Base-by-base conservation (phyloP, 2,329 filamentous ascomycete species). In the Aspergillus sp. region DNA sequence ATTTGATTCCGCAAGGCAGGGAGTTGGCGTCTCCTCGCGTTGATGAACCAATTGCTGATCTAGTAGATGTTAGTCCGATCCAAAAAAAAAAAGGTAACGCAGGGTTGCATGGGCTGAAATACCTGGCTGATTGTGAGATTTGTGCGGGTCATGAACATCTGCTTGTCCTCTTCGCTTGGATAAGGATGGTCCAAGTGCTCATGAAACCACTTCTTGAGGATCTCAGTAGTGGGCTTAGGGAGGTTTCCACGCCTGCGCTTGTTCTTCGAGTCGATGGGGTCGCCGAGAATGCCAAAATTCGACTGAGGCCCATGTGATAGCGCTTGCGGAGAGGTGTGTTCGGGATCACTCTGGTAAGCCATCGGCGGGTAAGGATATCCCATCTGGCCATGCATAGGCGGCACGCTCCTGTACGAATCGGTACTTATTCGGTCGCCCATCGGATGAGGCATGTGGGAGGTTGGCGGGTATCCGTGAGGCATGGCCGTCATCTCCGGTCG, bases 191-290 rank as follows among this genome's bases (percentile, higher is more conserved):
- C 81, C 7, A 92, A 75, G 72, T 95, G 89, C n/a, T 82, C 81
- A 52, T 87, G 76, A 64, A 96, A 93, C 92, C 92, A 96, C 0
- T 84, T 80, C 54, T 90, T 85, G 41, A 96, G 80, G 64, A 90
- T 87, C 70, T 93, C 90, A 0, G 91, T 96, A 0, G 91, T 90
- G 55, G 92, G 89, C 70, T 96, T 96, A n/a, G 92, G 92, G 3
- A 96, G 80, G 68, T 96, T 96, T 1, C 92, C 92, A 40, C 92
- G 83, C 52, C 91, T 82, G 71, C 81, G 79, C 66, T 82, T 83
- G 37, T 71, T 75, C 61, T 73, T 75, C 9, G 74, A 66, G 54
- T 77, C 75, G 25, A 69, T 65, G 17, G 68, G 57, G 37, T 76
- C 74, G 0, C 73, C 71, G 57, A 77, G 65, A 15, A 75, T 70